phyloP scores from a whole-genome alignment of 2,329 filamentous ascomycete species.

The Cladorrhinum sp. region DNA sequence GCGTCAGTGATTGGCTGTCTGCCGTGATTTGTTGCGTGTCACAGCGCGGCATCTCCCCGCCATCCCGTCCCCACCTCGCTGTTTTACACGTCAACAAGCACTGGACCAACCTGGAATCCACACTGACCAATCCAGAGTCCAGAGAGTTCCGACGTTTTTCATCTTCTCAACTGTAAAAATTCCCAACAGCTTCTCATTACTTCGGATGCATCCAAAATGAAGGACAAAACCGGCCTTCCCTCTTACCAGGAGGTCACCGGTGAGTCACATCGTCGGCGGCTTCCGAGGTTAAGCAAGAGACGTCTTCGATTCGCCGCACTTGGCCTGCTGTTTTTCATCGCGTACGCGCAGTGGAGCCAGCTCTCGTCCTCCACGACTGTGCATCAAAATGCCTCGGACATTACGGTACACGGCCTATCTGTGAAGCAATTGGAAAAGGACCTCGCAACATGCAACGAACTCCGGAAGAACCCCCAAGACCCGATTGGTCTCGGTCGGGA shows the following conservation, averaged over 20 bases:
- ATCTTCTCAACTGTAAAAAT: background rate
- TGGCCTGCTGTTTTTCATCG: constrained; percentile 49
- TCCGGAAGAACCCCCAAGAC: constrained; percentile 54
- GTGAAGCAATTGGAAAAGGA: constrained; percentile 51
- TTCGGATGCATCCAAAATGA: constrained; percentile 15
- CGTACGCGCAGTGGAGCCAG: constrained; percentile 44
- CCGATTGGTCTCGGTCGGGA: constrained; percentile 55
- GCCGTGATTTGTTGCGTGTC: background rate
- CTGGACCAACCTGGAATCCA: too few species aligned
- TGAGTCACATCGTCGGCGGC: constrained; percentile 29
- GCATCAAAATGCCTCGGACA: constrained; percentile 18
- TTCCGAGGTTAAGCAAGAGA: constrained; percentile 42
- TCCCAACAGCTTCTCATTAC: background rate
- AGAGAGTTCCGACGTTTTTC: too few species aligned
- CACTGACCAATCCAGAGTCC: background rate
- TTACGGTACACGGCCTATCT: constrained; percentile 43
- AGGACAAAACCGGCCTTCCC: constrained; percentile 44
- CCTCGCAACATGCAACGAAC: constrained; percentile 52
- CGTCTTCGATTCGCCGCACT: constrained; percentile 43
- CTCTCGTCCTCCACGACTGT: constrained; percentile 24
- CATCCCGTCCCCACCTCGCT: background rate
- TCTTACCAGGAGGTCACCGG: constrained; percentile 40
- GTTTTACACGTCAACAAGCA: background rate
- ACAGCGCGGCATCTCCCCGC: background rate
- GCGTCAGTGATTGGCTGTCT: background rate